phyloP scores from a whole-genome alignment of 768 basidiomycete species.

The Boletus fagicola region DNA sequence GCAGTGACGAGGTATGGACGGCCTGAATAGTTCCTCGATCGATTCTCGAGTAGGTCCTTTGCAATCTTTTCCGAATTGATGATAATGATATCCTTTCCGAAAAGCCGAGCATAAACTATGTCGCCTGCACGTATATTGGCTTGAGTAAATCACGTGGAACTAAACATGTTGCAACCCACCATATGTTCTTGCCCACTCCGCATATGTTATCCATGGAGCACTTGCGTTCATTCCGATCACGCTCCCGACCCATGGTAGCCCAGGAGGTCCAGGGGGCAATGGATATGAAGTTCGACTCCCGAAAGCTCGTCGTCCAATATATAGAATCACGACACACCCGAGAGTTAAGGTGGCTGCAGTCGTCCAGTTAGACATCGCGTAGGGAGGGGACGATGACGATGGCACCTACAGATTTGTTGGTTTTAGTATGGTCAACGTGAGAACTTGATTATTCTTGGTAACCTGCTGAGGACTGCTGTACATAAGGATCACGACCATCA shows the following conservation, averaged over 20 bases:
- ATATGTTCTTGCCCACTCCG: slow-evolving; percentile 8
- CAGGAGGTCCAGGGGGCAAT: not conserved
- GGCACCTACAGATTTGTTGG: not conserved
- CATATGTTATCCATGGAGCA: slow-evolving; percentile 13
- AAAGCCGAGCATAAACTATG: not conserved
- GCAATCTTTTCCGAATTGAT: slow-evolving; percentile 11
- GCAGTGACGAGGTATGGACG: not conserved
- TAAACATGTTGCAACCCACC: not conserved
- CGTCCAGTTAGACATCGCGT: not conserved
- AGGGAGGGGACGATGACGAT: not conserved
- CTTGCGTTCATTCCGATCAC: not conserved
- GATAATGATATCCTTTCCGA: slow-evolving; percentile 12
- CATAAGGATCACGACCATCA: no score
- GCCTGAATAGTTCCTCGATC: slow-evolving; percentile 8
- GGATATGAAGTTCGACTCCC: not conserved
- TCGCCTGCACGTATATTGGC: not conserved
- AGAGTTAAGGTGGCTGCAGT: not conserved
- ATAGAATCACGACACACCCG: not conserved
- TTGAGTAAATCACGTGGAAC: not conserved
- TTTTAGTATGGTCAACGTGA: not conserved
- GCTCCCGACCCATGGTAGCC: not conserved
- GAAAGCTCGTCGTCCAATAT: not conserved
- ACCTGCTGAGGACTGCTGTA: not conserved
- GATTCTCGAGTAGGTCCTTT: slow-evolving; percentile 6
- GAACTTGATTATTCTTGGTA: not conserved